Evolutionary conservation across 192 early-diverging fungal species (phyloP), one percentile per base, ranked within the genome.

Genomic region (Coemansia sp.): DNA sequence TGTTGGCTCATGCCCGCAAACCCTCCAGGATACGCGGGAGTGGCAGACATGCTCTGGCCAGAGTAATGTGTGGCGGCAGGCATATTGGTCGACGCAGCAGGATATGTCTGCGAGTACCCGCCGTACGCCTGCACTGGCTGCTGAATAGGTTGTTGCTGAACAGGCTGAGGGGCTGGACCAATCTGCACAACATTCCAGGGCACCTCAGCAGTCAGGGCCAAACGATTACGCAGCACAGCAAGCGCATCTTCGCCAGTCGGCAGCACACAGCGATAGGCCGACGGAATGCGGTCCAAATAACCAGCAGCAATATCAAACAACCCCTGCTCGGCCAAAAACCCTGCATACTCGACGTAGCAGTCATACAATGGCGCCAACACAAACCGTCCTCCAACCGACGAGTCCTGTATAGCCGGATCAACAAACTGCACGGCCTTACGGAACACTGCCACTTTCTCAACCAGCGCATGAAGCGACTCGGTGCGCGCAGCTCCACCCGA

Each of bases 361-460:
- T 91, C 84, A 63, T 97, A 98, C 32, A 99, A 79, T 0, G 80
- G 64, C 21, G 88, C 84, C 50, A 93, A 72, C 19, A 53, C 29
- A 35, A 53, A 53, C n/a, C n/a, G n/a, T n/a, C n/a, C n/a, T n/a
- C n/a, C n/a, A n/a, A n/a, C n/a, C n/a, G 62, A 58, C 5, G 6
- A 0, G 0, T 18, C 52, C 7, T 42, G n/a, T 41, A 62, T 68
- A 67, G 26, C 78, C 11, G 87, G 69, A 62, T 99, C 97, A 29
- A 92, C 86, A 75, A 88, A 99, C 44, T 89, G 86, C 44, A 98
- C 91, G 1, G 95, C 97, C 46, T 90, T 88, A 29, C 93, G 87
- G 83, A 98, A 96, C 27, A 99, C 87, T 9, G 93, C 85, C 21
- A 97, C 87, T 76, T 95, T 94, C 64, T 98, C 95, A 42, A 97